Conservation (phyloP, 1,284 basidiomycete genomes). For the Marasmius oreades region DNA sequence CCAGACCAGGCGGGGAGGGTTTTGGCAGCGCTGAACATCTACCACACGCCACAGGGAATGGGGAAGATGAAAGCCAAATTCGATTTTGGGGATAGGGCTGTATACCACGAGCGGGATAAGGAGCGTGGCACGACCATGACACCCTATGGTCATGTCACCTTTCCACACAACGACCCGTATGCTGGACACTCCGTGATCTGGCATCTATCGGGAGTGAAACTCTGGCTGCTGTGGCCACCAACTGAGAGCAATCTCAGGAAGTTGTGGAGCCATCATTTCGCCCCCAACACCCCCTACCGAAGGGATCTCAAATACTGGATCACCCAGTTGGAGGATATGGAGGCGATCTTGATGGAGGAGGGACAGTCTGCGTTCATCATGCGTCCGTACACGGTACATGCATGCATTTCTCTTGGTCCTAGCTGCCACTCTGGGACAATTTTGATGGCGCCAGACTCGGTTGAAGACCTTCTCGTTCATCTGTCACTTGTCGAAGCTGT, state of each 20-base stretch:
- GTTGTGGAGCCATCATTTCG: background rate
- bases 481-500: too few species aligned
- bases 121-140: background rate
- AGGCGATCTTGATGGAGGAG: background rate
- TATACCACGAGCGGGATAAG: background rate
- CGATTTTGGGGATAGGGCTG: background rate
- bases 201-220: background rate
- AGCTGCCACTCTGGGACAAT: background rate
- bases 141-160: background rate
- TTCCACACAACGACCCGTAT: background rate
- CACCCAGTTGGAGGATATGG: background rate
- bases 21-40: background rate
- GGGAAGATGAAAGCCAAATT: background rate
- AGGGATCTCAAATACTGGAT: background rate
- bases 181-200: background rate
- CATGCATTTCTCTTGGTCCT: background rate
- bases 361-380: background rate
- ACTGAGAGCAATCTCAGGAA: background rate
- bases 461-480: too few species aligned
- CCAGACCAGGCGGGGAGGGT: background rate
- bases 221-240: background rate
- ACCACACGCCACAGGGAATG: background rate
- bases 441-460: too few species aligned
- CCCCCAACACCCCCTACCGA: background rate
- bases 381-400: background rate